phyloP scores from a whole-genome alignment of 192 early-diverging fungal species.

The Backusella mclennaniae region DNA sequence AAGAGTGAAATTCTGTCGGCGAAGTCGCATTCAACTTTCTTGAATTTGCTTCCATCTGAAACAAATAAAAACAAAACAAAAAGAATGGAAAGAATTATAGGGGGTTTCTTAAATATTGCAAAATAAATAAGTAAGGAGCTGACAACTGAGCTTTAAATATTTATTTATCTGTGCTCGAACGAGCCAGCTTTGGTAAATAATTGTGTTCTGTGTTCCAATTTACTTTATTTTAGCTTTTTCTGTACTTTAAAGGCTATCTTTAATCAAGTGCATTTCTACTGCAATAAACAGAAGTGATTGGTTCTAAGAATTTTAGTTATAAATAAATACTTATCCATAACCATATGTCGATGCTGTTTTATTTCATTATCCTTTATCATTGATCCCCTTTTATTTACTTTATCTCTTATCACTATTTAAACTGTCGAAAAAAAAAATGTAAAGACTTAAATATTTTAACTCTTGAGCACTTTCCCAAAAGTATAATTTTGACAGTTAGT shows the following conservation, averaged over 20 bases:
- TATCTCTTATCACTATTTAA: not conserved
- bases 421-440: not conserved
- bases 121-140: slow-evolving; percentile 5
- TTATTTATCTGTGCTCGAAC: not conserved
- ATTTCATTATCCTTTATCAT: not conserved
- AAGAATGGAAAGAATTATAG: not conserved
- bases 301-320: not conserved
- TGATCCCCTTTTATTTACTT: not conserved
- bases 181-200: not conserved
- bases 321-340: not conserved
- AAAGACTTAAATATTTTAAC: not conserved
- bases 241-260: not conserved
- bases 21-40: slow-evolving; percentile 7
- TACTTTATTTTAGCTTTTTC: not conserved
- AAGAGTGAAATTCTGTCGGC: not conserved
- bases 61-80: not conserved
- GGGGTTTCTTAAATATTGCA: not conserved
- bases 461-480: not conserved
- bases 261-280: not conserved
- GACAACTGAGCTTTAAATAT: slow-evolving; percentile 2
- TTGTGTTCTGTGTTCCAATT: not conserved
- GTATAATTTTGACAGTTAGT: not conserved
- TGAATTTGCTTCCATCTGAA: slow-evolving; percentile 10
- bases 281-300: not conserved
- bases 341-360: not conserved